Evolutionary conservation across 768 basidiomycete genomes (phyloP).

Genomic region (Leccinum subgranulosum): DNA sequence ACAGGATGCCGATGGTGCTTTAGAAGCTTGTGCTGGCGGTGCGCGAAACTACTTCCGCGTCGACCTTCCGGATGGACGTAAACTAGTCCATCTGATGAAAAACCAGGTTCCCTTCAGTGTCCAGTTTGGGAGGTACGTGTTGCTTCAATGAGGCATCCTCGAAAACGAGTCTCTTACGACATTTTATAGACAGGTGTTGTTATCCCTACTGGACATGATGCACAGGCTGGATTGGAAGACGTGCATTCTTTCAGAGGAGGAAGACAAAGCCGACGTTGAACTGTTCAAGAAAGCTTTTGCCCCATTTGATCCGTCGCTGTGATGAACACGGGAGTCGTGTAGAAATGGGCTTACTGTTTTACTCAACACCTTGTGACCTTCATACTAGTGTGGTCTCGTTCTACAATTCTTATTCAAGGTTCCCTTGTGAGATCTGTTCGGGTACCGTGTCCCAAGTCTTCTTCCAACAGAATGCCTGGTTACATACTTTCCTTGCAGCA

Average conservation of each 20-base stretch:
- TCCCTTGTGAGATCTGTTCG: constrained; percentile 16
- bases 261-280: constrained; percentile 80
- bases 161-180: neutral
- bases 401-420: neutral
- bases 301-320: constrained; percentile 57
- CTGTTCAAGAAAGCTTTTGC: constrained; percentile 84
- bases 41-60: constrained; percentile 84
- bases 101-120: constrained; percentile 77
- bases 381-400: neutral
- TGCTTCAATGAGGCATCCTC: neutral
- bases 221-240: constrained; percentile 91
- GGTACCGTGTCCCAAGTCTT: constrained; percentile 44
- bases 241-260: constrained; percentile 77
- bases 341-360: too few species aligned
- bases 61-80: constrained; percentile 82
- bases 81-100: constrained; percentile 83
- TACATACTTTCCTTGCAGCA: constrained; percentile 61
- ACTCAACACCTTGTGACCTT: too few species aligned
- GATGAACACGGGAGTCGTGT: constrained; percentile 7
- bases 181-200: constrained; percentile 70
- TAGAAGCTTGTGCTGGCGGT: constrained; percentile 47
- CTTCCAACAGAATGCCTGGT: constrained; percentile 48
- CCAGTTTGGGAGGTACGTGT: constrained; percentile 84
- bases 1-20: constrained; percentile 59
- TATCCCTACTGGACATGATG: constrained; percentile 67